Evolutionary conservation across 805 yeast genomes (phyloP).

Genomic region (Wickerhamiella allomyrinae): DNA sequence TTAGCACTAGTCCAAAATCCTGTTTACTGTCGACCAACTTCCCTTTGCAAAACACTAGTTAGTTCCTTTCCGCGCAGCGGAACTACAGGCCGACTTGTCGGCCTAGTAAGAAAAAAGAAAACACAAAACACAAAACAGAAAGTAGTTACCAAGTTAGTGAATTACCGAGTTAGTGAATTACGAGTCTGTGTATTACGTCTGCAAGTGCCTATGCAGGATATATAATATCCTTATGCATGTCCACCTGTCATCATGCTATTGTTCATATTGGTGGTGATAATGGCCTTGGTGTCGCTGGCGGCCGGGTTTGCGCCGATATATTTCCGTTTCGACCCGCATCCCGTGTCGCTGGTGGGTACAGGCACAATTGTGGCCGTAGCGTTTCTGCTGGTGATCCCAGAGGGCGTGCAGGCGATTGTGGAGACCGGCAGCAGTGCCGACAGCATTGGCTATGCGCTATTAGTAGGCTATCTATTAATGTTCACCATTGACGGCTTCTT

Average conservation of each 20-base stretch:
- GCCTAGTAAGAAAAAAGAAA: no score
- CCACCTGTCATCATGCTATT: conserved; percentile 7
- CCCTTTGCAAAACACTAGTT: neutral
- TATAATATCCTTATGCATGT: neutral
- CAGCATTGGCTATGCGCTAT: conserved; percentile 22
- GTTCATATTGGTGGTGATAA: conserved; percentile 12
- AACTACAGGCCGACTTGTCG: no score
- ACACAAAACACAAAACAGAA: no score
- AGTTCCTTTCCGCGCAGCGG: no score
- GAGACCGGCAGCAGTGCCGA: conserved; percentile 19
- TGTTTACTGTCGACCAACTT: no score
- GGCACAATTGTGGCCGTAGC: conserved; percentile 52
- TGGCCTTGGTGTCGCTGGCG: conserved; percentile 15
- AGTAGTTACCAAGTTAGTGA: no score
- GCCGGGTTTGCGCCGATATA: conserved; percentile 18
- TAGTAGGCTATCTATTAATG: conserved; percentile 43
- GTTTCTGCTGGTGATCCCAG: conserved; percentile 47
- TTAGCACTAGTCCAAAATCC: no score
- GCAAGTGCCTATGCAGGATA: no score
- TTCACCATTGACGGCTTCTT: conserved; percentile 31
- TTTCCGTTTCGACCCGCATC: neutral
- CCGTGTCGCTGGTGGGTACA: conserved; percentile 35
- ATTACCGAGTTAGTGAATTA: no score
- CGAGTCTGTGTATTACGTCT: no score
- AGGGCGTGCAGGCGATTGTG: conserved; percentile 36